phyloP scores from a whole-genome alignment of 2,329 filamentous ascomycete species.

The Emericellopsis cladophorae region DNA sequence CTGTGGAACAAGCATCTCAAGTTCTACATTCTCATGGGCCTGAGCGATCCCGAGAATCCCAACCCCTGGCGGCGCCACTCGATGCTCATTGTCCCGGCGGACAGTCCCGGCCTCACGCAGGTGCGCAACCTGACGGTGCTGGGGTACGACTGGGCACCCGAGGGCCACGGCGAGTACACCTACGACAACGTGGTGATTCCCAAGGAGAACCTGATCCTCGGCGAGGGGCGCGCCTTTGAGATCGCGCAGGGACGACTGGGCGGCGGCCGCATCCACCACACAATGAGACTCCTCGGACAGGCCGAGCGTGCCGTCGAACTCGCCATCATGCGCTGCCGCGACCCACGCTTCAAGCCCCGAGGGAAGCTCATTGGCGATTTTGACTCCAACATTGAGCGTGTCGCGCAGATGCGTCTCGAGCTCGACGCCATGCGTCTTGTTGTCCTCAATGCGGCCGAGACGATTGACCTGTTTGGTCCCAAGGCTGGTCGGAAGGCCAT shows the following conservation, averaged over 20 bases:
- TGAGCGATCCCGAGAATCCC: slow-evolving; percentile 58
- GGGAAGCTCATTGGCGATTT: slow-evolving; percentile 69
- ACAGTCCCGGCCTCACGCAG: slow-evolving; percentile 67
- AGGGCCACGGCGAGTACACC: slow-evolving; percentile 79
- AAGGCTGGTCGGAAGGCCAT: slow-evolving; percentile 81
- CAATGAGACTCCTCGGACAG: slow-evolving; percentile 45
- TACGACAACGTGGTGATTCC: slow-evolving; percentile 82
- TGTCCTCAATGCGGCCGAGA: slow-evolving; percentile 79
- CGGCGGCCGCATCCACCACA: slow-evolving; percentile 84
- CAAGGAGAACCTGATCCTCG: slow-evolving; percentile 63
- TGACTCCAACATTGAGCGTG: slow-evolving; percentile 80
- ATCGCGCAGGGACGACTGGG: slow-evolving; percentile 92
- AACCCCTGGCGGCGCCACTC: slow-evolving; percentile 78
- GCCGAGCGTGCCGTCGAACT: slow-evolving; percentile 78
- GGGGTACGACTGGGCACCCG: slow-evolving; percentile 85
- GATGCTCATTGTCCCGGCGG: slow-evolving; percentile 70
- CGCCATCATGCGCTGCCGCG: slow-evolving; percentile 80
- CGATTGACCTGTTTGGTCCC: slow-evolving; percentile 72
- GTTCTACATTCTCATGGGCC: slow-evolving; percentile 88
- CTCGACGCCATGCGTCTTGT: slow-evolving; percentile 76
- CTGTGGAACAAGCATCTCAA: slow-evolving; percentile 74
- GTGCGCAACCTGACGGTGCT: slow-evolving; percentile 81
- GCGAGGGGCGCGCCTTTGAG: slow-evolving; percentile 79
- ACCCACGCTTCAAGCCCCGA: slow-evolving; percentile 71
- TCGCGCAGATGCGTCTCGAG: slow-evolving; percentile 74